Base-by-base conservation (phyloP, 495 filamentous ascomycete species). In the Trichoderma erinaceum region DNA sequence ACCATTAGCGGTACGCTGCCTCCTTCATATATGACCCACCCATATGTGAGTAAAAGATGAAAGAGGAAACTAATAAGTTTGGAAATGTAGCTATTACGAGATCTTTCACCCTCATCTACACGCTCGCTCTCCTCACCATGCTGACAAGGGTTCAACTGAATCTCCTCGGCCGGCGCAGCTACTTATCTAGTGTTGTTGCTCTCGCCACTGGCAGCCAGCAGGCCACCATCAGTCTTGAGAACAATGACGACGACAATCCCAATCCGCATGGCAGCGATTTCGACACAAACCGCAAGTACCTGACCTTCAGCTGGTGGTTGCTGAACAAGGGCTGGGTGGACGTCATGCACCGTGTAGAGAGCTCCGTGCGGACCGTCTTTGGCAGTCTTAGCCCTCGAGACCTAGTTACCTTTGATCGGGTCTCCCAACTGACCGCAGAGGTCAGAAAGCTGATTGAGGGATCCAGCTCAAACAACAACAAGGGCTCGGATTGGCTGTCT, bases 251-350 rank as follows among this genome's bases (percentile, higher is more conserved):
- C 74, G 91, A 90, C 70, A 86, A 89, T 70, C 79, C 86, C 13
- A 90, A 90, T 46, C 88, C 89, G 8, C 90, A 96, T 75, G 92
- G 92, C 6, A 90, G 89, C 72, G 95, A 98, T 76, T 95, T 95
- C 70, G 92, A 96, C 71, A 95, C 93, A 46, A 98, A 99, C 77
- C 83, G 92, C 68, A 89, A 89, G 70, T 99, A 97, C 75, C 84
- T 99, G 44, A 92, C 92, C 65, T 97, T 98, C 77, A 94, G 90
- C 74, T 99, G 96, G 96, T 98, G 95, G 95, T 80, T 99, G 27
- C 83, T 99, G 52, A 92, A 98, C 78, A 87, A 88, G 46, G 95
- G 95, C 67, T 97, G 92, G 89, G 88, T 87, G 68, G 83, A 89
- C 61, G 79, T 98, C 67, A 89, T 90, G 86, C 80, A 86, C 67